These are phyloP conservation scores for Solanum phureja DNA, from an alignment of 257 asterid genomes.

Conservation along the genomic window DNA sequence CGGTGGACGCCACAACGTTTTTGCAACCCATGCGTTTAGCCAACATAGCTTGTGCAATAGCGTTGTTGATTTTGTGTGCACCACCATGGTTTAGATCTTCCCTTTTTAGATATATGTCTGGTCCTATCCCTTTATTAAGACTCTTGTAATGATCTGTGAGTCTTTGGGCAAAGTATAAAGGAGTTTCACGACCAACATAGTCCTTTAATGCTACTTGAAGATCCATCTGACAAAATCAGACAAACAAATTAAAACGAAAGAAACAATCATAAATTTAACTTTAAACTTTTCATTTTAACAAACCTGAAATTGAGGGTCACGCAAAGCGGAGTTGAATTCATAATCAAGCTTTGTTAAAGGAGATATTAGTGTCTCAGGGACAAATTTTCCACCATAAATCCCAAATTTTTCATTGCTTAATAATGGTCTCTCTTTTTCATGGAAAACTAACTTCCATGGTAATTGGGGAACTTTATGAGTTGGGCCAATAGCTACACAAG, in stretches of 20 bases:
- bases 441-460: not conserved
- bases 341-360: slow-evolving; percentile 39
- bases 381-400: slow-evolving; percentile 58
- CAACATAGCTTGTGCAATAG: slow-evolving; percentile 78
- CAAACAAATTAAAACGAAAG: not conserved
- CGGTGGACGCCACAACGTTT: slow-evolving; percentile 52
- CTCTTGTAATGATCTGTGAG: slow-evolving; percentile 54
- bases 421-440: slow-evolving; percentile 6
- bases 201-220: slow-evolving; percentile 41
- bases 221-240: slow-evolving; percentile 20
- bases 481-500: not conserved
- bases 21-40: slow-evolving; percentile 59
- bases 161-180: slow-evolving; percentile 59
- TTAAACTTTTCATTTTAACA: not conserved
- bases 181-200: slow-evolving; percentile 75
- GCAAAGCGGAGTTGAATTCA: slow-evolving; percentile 33
- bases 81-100: slow-evolving; percentile 73
- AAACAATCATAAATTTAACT: not conserved
- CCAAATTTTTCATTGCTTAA: slow-evolving; percentile 47
- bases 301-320: slow-evolving; percentile 52
- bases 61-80: slow-evolving; percentile 82
- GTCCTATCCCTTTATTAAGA: slow-evolving; percentile 32
- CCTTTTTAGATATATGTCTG: slow-evolving; percentile 63
- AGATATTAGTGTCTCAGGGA: slow-evolving; percentile 54
- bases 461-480: not conserved